Evolutionary conservation across 2,329 filamentous ascomycete genomes (phyloP).

Genomic region (Metarhizium humberi): DNA sequence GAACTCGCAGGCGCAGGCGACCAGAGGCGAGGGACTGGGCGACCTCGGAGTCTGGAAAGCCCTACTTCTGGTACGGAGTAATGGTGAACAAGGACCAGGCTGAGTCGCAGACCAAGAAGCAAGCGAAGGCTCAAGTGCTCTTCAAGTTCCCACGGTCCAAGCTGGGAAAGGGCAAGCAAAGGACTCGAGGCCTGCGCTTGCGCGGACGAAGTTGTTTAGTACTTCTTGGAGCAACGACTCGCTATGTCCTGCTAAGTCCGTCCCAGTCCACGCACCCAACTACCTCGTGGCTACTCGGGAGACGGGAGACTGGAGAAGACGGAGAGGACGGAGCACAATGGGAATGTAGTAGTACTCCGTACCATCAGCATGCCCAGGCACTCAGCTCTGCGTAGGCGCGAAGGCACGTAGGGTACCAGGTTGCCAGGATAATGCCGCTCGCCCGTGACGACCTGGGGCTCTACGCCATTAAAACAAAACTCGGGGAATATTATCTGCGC

Average conservation of each 20-base stretch:
- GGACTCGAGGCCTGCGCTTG: neutral
- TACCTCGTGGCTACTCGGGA: no score
- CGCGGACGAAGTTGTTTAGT: neutral
- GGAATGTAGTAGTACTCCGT: no score
- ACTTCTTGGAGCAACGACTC: neutral
- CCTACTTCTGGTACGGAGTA: neutral
- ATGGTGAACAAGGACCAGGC: neutral
- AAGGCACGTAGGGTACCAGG: neutral
- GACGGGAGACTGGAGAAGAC: no score
- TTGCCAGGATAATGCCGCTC: neutral
- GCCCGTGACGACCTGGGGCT: conserved; percentile 33
- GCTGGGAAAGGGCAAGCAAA: neutral
- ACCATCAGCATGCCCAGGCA: no score
- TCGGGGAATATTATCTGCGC: conserved; percentile 38
- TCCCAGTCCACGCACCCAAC: no score
- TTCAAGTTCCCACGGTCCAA: neutral
- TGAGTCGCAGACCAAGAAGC: neutral
- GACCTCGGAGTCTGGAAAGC: neutral
- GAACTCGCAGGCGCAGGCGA: neutral
- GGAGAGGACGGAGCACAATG: no score
- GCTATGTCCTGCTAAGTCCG: neutral
- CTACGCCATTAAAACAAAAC: conserved; percentile 36
- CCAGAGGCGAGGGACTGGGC: neutral
- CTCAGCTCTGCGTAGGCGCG: no score
- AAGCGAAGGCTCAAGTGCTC: neutral